Conservation (phyloP, 768 basidiomycete species). For the Kwoniella sp. region DNA sequence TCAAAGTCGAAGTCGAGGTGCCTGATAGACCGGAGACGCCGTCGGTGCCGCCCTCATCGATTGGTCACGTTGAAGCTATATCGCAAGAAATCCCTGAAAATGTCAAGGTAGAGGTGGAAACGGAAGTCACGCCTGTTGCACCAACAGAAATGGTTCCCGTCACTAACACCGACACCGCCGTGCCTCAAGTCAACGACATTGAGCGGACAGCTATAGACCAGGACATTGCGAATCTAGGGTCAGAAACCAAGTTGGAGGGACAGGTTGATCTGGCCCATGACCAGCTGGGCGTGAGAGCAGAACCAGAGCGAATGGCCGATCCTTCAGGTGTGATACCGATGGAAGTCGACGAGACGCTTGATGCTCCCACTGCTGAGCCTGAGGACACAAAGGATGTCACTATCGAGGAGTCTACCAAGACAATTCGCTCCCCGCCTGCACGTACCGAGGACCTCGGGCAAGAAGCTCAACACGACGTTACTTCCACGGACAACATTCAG, state of each 20-base stretch:
- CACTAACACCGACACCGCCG: too few relatives aligned
- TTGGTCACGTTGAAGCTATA: background rate
- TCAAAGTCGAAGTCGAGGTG: background rate
- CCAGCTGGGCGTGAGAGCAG: background rate
- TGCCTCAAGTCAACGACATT: background rate
- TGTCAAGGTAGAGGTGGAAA: background rate
- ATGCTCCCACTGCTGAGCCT: background rate
- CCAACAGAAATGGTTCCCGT: too few relatives aligned
- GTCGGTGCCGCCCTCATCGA: conserved; percentile 3
- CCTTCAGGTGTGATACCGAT: background rate
- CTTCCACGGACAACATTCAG: too few relatives aligned
- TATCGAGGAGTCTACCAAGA: background rate
- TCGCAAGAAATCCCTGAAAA: background rate
- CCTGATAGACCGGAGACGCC: conserved; percentile 19
- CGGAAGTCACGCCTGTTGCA: background rate
- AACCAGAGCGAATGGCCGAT: background rate
- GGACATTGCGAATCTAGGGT: background rate
- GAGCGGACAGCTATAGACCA: background rate
- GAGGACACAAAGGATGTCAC: background rate
- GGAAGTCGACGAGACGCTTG: background rate
- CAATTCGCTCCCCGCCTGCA: background rate
- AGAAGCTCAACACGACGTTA: background rate
- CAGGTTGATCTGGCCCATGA: background rate
- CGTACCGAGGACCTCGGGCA: background rate
- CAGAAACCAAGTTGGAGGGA: background rate